Conservation (phyloP, 805 yeast genomes). For the Maudiozyma turicensis region DNA sequence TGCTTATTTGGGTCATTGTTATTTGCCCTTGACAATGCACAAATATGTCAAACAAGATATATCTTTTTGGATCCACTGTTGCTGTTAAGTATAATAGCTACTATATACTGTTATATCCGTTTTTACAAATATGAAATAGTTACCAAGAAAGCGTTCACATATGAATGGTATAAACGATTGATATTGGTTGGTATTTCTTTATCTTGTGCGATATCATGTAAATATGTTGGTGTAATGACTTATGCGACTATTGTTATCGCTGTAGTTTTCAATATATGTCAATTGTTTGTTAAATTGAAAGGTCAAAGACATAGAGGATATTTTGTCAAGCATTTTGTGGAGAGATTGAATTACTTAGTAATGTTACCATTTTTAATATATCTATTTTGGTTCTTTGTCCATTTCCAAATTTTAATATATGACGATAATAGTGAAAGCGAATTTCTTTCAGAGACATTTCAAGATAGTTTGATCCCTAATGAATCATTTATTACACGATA, state of each 20-base stretch:
- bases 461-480: constrained; percentile 80
- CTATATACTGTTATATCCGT: constrained; percentile 68
- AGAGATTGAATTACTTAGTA: constrained; percentile 62
- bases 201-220: constrained; percentile 88
- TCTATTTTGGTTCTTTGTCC: constrained; percentile 84
- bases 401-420: constrained; percentile 66
- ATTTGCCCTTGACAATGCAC: constrained; percentile 83
- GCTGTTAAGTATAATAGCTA: constrained; percentile 68
- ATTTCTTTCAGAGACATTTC: constrained; percentile 89
- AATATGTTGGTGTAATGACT: constrained; percentile 92
- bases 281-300: constrained; percentile 56
- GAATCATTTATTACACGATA: constrained; percentile 41
- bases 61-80: constrained; percentile 87
- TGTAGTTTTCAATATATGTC: constrained; percentile 81
- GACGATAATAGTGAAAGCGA: constrained; percentile 88
- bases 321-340: constrained; percentile 58
- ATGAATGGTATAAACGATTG: constrained; percentile 83
- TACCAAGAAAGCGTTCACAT: constrained; percentile 37
- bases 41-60: constrained; percentile 79
- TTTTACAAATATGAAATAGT: constrained; percentile 60
- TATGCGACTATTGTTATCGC: constrained; percentile 80
- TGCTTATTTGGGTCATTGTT: constrained; percentile 64
- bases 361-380: constrained; percentile 77
- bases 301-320: constrained; percentile 46
- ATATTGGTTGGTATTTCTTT: constrained; percentile 70